Evolutionary conservation across 169 alveolate species (phyloP).

Genomic region (Plasmodium inui): DNA sequence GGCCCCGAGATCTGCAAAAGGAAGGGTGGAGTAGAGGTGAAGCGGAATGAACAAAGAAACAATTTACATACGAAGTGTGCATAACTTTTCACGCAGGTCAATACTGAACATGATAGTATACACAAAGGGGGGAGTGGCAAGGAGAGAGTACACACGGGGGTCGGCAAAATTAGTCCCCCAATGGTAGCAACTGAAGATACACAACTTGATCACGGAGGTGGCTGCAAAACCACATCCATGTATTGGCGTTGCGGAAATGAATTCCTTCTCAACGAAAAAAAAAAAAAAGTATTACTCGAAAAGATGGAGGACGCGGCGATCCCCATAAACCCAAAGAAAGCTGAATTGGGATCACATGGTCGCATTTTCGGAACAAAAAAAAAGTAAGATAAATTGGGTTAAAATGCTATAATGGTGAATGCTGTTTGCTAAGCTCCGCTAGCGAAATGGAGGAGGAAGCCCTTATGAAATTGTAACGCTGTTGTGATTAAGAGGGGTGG

Average conservation of each 20-base stretch:
- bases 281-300: constrained; percentile 88
- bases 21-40: not conserved
- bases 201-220: not conserved
- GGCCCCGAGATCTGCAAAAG: constrained; percentile 97
- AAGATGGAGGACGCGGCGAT: constrained; percentile 97
- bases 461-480: not conserved
- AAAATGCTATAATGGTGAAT: not conserved
- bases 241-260: not conserved
- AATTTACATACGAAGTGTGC: not conserved
- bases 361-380: constrained; percentile 67
- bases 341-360: constrained; percentile 93
- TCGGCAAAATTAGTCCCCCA: not conserved
- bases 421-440: not conserved
- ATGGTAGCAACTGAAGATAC: not conserved
- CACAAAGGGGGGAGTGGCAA: not conserved
- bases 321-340: constrained; percentile 99
- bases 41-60: not conserved
- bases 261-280: not conserved
- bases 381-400: constrained; percentile 19
- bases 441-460: not conserved
- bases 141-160: not conserved
- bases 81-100: not conserved
- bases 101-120: not conserved
- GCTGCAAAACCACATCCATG: not conserved
- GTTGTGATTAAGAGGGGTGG: not conserved